Conservation (phyloP, 2,329 filamentous ascomycete genomes). For the Aspergillus caelatus region DNA sequence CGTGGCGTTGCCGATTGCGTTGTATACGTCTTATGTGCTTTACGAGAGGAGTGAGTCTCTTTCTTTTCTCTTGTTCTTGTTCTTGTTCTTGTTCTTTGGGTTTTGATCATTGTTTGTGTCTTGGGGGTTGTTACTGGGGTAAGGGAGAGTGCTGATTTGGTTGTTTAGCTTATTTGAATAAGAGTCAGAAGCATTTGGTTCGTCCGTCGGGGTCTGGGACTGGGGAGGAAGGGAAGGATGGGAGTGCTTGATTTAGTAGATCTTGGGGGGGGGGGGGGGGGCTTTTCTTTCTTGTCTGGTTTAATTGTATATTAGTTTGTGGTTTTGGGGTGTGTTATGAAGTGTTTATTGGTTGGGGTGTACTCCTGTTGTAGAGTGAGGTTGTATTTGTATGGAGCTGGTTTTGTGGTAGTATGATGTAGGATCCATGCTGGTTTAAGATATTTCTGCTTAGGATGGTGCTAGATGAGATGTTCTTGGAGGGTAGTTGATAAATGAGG, state of each 20-base stretch:
- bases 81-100: not conserved
- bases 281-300: not conserved
- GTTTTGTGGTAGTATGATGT: not conserved
- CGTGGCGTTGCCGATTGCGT: slow-evolving; percentile 35
- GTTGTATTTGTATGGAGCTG: not conserved
- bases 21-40: slow-evolving; percentile 37
- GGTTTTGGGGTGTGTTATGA: not conserved
- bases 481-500: not conserved
- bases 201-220: not conserved
- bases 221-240: not conserved
- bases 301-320: slow-evolving; percentile 3
- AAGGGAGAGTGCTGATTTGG: not conserved
- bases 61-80: not conserved
- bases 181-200: slow-evolving; percentile 22
- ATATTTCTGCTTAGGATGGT: not conserved
- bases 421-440: not conserved
- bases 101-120: not conserved
- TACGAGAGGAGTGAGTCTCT: slow-evolving; percentile 35
- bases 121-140: not conserved
- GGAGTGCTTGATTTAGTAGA: not conserved
- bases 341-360: not conserved
- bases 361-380: not conserved
- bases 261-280: too few relatives aligned
- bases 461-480: not conserved
- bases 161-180: slow-evolving; percentile 29